phyloP scores from a whole-genome alignment of 345 rosid species.

The Acer saccharum region DNA sequence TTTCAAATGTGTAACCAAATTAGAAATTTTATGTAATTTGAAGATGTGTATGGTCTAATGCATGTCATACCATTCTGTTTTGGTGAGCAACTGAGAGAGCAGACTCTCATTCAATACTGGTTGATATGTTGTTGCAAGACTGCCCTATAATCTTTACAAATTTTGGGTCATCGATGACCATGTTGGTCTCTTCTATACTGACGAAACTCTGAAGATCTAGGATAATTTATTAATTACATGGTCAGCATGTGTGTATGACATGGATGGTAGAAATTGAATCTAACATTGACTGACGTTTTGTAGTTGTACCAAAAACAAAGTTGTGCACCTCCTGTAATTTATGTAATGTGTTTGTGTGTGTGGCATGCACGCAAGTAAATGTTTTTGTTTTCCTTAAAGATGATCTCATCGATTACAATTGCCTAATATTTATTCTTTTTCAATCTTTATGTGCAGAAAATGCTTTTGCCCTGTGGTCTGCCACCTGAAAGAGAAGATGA shows the following conservation, averaged over 20 bases:
- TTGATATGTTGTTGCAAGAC: not conserved
- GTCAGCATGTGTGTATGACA: not conserved
- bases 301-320: not conserved
- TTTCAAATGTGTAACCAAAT: not conserved
- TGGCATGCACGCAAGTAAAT: no score
- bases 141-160: not conserved
- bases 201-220: not conserved
- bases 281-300: not conserved
- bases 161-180: not conserved
- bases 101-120: not conserved
- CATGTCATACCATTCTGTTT: not conserved
- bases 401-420: not conserved
- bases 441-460: slow-evolving; percentile 64
- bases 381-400: not conserved
- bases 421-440: not conserved
- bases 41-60: not conserved
- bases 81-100: not conserved
- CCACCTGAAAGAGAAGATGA: slow-evolving; percentile 98
- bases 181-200: not conserved
- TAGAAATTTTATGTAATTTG: no score
- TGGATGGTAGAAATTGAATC: not conserved
- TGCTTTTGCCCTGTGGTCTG: slow-evolving; percentile 95
- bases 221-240: not conserved
- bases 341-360: not conserved
- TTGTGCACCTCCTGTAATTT: not conserved